Conservation (phyloP, 2,329 filamentous ascomycete genomes). For the Fusarium pilosicola region DNA sequence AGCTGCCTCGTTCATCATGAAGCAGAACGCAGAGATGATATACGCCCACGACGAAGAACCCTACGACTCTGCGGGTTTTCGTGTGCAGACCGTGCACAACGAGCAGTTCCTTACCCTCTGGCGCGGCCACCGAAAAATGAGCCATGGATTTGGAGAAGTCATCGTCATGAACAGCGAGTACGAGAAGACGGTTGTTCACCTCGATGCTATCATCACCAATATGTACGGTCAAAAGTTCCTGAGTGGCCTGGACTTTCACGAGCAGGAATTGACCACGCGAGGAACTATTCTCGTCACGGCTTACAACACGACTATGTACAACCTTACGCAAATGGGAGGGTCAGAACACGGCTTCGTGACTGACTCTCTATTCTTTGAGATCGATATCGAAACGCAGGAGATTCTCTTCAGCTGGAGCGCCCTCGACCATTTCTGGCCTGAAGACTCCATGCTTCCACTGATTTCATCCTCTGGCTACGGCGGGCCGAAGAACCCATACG, state of each 20-base stretch:
- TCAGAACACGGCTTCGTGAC: slow-evolving; percentile 21
- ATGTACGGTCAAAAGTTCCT: not conserved
- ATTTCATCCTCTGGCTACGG: slow-evolving; percentile 24
- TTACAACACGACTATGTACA: slow-evolving; percentile 36
- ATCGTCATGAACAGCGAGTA: slow-evolving; percentile 47
- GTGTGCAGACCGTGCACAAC: slow-evolving; percentile 44
- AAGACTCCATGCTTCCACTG: slow-evolving; percentile 27
- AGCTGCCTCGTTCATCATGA: slow-evolving; percentile 38
- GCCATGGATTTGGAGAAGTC: slow-evolving; percentile 47
- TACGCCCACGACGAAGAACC: slow-evolving; percentile 38
- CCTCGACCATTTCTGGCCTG: slow-evolving; percentile 45
- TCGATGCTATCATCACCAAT: slow-evolving; percentile 17
- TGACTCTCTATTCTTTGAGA: slow-evolving; percentile 53
- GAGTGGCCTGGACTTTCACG: slow-evolving; percentile 36
- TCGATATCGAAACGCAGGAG: slow-evolving; percentile 53
- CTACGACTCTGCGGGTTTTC: slow-evolving; percentile 34
- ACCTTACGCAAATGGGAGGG: slow-evolving; percentile 36
- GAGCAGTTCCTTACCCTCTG: slow-evolving; percentile 46
- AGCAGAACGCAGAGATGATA: slow-evolving; percentile 45
- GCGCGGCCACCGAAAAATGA: slow-evolving; percentile 41
- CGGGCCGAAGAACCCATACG: slow-evolving; percentile 14
- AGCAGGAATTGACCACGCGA: slow-evolving; percentile 33
- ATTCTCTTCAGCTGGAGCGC: slow-evolving; percentile 55
- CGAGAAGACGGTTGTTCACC: slow-evolving; percentile 16
- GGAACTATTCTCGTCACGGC: slow-evolving; percentile 40